Percentiles rank a stretch among this genome's conserved stretches.
These are phyloP conservation scores for Colletotrichum destructivum DNA, from an alignment of 2,329 filamentous ascomycete genomes.

Conservation along the genomic window DNA sequence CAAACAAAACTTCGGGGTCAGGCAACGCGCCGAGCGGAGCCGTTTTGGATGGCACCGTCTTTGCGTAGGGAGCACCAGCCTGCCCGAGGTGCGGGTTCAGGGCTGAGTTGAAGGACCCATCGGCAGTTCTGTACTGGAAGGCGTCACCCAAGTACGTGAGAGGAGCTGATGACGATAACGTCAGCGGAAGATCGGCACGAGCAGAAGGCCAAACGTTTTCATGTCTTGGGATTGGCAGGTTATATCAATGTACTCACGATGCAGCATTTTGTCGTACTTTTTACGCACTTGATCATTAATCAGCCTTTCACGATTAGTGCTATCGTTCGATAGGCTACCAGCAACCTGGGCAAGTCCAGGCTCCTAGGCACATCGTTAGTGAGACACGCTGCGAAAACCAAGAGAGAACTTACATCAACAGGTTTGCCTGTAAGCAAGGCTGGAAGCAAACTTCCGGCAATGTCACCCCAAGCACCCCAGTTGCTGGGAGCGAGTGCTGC, in stretches of 20 bases:
- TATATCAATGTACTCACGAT: neutral
- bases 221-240: neutral
- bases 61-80: conserved; percentile 50
- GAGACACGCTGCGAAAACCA: neutral
- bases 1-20: conserved; percentile 51
- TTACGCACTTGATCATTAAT: neutral
- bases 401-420: neutral
- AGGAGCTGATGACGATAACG: conserved; percentile 7
- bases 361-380: neutral
- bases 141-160: conserved; percentile 47
- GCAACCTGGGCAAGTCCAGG: neutral
- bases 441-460: neutral
- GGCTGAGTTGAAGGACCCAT: conserved; percentile 50
- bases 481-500: neutral
- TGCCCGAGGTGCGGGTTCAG: conserved; percentile 48
- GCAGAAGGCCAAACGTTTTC: neutral
- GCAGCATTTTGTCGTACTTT: conserved; percentile 1
- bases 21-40: conserved; percentile 47
- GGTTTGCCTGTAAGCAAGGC: neutral
- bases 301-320: neutral
- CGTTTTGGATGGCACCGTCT: conserved; percentile 48
- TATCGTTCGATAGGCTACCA: neutral
- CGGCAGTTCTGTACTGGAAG: conserved; percentile 47
- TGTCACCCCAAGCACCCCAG: neutral
- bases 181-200: neutral